These are phyloP conservation scores for Hymenoscyphus albidus DNA, from an alignment of 2,329 filamentous ascomycete genomes.

Conservation along the genomic window DNA sequence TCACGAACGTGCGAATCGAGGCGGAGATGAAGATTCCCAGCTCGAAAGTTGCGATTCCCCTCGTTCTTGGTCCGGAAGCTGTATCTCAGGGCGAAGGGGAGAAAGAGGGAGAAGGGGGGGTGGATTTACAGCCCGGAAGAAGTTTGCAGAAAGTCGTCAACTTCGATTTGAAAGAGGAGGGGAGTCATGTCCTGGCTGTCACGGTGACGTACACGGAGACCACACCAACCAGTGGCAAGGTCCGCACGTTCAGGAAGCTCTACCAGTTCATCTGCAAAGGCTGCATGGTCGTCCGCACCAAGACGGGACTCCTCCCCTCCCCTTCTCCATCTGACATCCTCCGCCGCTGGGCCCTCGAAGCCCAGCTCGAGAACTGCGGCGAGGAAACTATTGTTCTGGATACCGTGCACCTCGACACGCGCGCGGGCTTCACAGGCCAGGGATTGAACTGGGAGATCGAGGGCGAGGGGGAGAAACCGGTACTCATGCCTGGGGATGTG, in stretches of 20 bases:
- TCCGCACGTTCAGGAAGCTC: slow-evolving; percentile 85
- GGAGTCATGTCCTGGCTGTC: slow-evolving; percentile 87
- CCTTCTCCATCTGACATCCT: slow-evolving; percentile 7
- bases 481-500: slow-evolving; percentile 59
- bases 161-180: slow-evolving; percentile 90
- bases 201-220: slow-evolving; percentile 94
- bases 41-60: slow-evolving; percentile 55
- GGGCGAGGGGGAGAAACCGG: slow-evolving; percentile 49
- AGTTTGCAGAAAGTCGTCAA: slow-evolving; percentile 78
- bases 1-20: slow-evolving; percentile 75
- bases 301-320: slow-evolving; percentile 58
- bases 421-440: slow-evolving; percentile 46
- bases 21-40: slow-evolving; percentile 93
- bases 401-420: slow-evolving; percentile 53
- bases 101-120: slow-evolving; percentile 24
- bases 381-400: slow-evolving; percentile 80
- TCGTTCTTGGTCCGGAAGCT: slow-evolving; percentile 49
- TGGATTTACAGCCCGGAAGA: slow-evolving; percentile 56
- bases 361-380: slow-evolving; percentile 91
- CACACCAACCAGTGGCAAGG: slow-evolving; percentile 62
- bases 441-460: slow-evolving; percentile 54
- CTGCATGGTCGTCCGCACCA: slow-evolving; percentile 85
- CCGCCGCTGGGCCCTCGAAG: slow-evolving; percentile 74
- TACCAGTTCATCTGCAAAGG: slow-evolving; percentile 96
- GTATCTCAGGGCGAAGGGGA: slow-evolving; percentile 7